Evolutionary conservation across 441 rosid species (phyloP), one percentile per base, ranked within the genome.

Genomic region (Hura crepitans): DNA sequence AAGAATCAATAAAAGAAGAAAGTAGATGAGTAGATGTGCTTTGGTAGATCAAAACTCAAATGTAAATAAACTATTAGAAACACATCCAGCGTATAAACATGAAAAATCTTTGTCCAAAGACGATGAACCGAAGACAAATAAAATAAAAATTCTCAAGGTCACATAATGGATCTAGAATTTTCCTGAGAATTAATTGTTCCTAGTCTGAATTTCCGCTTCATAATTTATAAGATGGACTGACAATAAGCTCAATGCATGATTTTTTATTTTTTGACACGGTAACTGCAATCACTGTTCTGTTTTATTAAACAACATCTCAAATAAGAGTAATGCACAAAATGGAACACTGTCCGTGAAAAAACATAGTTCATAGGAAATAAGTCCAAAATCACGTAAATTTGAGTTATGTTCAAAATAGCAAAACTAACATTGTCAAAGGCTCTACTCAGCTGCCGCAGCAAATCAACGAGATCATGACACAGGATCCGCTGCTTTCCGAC

Each of bases 401-500:
- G 67, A 28, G 46, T 42, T 42, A 9, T 9, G 1, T 42, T 13
- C 17, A 25, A 17, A 57, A 10, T 14, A 53, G 59, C 47, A 8
- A 66, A 79, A 75, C 84, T 68, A 65, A 92, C 99, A 77, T 87
- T 86, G 65, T 89, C 90, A 62, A 94, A 91, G 73, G 96, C 92
- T 80, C 97, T 83, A 74, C 96, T 88, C 39, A 88, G 87, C 78
- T 94, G 98, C 66, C 97, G 84, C 62, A 91, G 83, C 84, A 94
- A 83, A 85, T 94, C 97, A 77, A 94, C 94, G 59, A 94, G 91
- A 74, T 87, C 85, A 79, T 89, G 96, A 72, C 89, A 86, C 33
- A 89, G 80, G 50, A 90, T 83, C 80, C 74, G 81, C 68, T 83
- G 97, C 85, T 91, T 94, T 65, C 97, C 97, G 47, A 83, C 73